Base-by-base conservation (phyloP, 768 basidiomycete species). In the Mycena leptocephala region DNA sequence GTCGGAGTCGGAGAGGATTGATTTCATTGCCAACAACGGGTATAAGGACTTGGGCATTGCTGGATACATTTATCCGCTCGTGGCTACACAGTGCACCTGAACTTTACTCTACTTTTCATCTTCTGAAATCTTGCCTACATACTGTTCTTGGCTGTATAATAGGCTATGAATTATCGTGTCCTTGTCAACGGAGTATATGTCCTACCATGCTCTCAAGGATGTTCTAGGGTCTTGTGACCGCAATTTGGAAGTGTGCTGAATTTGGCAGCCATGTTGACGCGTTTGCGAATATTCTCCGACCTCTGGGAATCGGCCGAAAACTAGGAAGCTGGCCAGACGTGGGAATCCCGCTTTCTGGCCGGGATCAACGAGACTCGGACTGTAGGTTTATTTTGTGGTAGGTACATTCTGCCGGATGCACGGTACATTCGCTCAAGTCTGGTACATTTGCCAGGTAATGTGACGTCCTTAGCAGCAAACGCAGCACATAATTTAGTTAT, bases 1-100 rank as follows among this genome's bases (percentile, higher is more conserved):
- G 22, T 75, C 74, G 24, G 74, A 75, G 41, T 51, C 35, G 18
- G 67, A 75, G 35, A 63, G 66, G 30, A 16, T 62, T n/a, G 63
- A 43, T 28, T 67, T 69, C 35, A 37, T 69, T 56, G 30, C 55
- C 39, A 28, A 62, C 32, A 63, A 39, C 51, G 74, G 74, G 18
- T 75, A 75, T 55, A 30, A 22, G 26, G 69, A 69, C 24, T 33
- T 69, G 20, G 74, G 56, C 20, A 62, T 75, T 75, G 74, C 74
- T 32, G 74, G 74, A 53, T 75, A 53, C 39, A 66, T 75, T 2
- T 61, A 53, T 39, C 74, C 74, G 22, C 5, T 64, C n/a, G 10
- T 20, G 32, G n/a, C 41, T 7, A 64, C 14, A 8, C 39, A 64
- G n/a, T 64, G 62, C 43, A n/a, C 2, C 28, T 64, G 39, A 64